These are phyloP conservation scores for Aspergillus indologenus DNA, from an alignment of 495 filamentous ascomycete species.

Conservation along the genomic window DNA sequence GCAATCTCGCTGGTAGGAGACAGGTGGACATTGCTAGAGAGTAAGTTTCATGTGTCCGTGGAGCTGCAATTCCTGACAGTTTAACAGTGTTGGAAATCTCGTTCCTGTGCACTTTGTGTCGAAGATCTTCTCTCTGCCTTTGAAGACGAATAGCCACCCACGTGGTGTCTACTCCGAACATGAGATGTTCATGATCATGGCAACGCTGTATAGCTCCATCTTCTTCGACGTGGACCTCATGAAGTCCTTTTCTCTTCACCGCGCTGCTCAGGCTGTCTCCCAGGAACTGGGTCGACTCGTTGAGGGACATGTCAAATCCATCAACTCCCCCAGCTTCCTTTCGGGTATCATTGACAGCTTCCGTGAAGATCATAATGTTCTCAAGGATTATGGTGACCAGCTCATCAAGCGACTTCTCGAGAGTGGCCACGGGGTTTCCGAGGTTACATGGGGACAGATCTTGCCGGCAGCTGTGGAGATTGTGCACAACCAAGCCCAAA, in stretches of 20 bases:
- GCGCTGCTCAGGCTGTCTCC: slow-evolving; percentile 59
- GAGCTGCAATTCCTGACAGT: not conserved
- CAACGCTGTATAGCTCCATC: slow-evolving; percentile 58
- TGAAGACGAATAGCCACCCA: slow-evolving; percentile 66
- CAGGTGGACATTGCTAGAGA: slow-evolving; percentile 78
- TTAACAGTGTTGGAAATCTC: slow-evolving; percentile 60
- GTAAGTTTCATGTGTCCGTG: slow-evolving; percentile 26
- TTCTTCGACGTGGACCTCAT: slow-evolving; percentile 55
- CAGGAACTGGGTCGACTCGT: slow-evolving; percentile 61
- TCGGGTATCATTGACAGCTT: slow-evolving; percentile 55
- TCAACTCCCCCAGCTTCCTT: slow-evolving; percentile 54
- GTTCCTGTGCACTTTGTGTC: slow-evolving; percentile 71
- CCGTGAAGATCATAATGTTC: slow-evolving; percentile 48
- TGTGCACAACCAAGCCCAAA: slow-evolving; percentile 68
- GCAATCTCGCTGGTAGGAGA: slow-evolving; percentile 53
- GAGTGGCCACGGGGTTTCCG: slow-evolving; percentile 57
- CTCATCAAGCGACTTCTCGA: slow-evolving; percentile 69
- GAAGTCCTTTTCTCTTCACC: slow-evolving; percentile 54
- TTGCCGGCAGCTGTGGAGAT: slow-evolving; percentile 58
- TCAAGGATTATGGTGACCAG: slow-evolving; percentile 65
- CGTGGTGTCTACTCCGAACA: slow-evolving; percentile 73
- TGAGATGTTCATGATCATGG: slow-evolving; percentile 73
- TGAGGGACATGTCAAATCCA: slow-evolving; percentile 62
- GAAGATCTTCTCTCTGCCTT: slow-evolving; percentile 66
- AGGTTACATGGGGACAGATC: slow-evolving; percentile 73